Conservation (phyloP, 1,284 basidiomycete species). For the Cryptococcus wingfieldii region DNA sequence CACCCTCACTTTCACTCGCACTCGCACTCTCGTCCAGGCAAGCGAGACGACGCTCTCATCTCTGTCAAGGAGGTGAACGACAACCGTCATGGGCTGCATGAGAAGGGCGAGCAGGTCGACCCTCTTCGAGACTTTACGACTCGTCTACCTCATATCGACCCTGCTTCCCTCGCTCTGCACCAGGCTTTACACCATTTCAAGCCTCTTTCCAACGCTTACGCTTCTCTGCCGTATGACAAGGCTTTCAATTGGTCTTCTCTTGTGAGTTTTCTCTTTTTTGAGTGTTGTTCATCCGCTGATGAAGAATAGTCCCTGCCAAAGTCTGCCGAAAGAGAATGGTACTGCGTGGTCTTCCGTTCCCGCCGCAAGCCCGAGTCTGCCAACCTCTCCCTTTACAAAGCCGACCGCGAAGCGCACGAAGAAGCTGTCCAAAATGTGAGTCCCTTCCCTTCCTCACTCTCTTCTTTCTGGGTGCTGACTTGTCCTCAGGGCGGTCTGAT, state of each 20-base stretch:
- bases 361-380: slow-evolving; percentile 56
- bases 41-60: too few species aligned
- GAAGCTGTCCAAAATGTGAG: slow-evolving; percentile 68
- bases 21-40: background rate
- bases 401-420: slow-evolving; percentile 79
- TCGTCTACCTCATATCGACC: slow-evolving; percentile 74
- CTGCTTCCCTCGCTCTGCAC: slow-evolving; percentile 75
- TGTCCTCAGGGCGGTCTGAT: slow-evolving; percentile 56
- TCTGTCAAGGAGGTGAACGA: background rate
- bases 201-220: slow-evolving; percentile 62
- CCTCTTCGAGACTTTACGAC: slow-evolving; percentile 56
- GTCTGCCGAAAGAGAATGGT: slow-evolving; percentile 64
- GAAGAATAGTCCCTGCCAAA: slow-evolving; percentile 20
- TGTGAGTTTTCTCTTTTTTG: slow-evolving; percentile 11
- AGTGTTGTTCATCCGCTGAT: background rate
- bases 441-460: too few species aligned
- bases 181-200: slow-evolving; percentile 73
- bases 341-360: slow-evolving; percentile 83
- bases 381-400: slow-evolving; percentile 65
- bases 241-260: slow-evolving; percentile 87
- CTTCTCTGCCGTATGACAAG: slow-evolving; percentile 59
- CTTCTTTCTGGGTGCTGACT: too few species aligned
- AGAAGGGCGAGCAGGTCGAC: slow-evolving; percentile 3
- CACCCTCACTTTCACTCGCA: background rate
- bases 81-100: background rate